phyloP scores from a whole-genome alignment of 164 flowering plant species.

The Nymphaea thermarum region DNA sequence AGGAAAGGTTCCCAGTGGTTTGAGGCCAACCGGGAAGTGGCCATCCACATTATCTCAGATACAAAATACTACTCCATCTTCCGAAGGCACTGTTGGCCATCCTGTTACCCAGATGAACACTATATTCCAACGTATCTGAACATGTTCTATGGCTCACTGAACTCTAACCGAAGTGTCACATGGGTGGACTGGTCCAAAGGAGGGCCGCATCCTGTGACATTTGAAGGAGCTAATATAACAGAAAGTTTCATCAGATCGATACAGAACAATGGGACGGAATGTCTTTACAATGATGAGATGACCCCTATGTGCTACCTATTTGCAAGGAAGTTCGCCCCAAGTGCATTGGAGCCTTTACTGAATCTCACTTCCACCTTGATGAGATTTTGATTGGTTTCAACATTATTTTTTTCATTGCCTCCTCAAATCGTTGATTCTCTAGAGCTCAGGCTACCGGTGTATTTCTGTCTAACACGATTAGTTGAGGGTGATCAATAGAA shows the following conservation, averaged over 20 bases:
- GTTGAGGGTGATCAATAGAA: not conserved
- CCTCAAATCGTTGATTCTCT: not conserved
- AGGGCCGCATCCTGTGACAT: conserved; percentile 70
- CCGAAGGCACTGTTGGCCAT: conserved; percentile 55
- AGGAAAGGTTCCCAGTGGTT: conserved; percentile 96
- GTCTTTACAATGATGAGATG: conserved; percentile 39
- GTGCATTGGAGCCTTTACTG: conserved; percentile 28
- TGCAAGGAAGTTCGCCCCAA: conserved; percentile 30
- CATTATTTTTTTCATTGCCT: not conserved
- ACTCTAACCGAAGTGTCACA: conserved; percentile 61
- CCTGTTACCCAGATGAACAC: conserved; percentile 91
- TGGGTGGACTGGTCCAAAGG: conserved; percentile 85
- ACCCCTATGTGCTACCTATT: conserved; percentile 23
- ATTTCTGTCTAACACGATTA: not conserved
- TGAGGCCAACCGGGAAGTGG: conserved; percentile 50
- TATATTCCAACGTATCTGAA: conserved; percentile 63
- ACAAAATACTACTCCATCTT: conserved; percentile 59
- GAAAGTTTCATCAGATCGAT: conserved; percentile 39
- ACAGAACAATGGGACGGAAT: conserved; percentile 49
- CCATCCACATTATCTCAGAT: conserved; percentile 50
- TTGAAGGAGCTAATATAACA: conserved; percentile 34
- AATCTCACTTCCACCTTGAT: conserved; percentile 20
- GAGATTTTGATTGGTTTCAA: conserved; percentile 17
- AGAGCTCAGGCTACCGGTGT: not conserved
- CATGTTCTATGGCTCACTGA: conserved; percentile 48